These are phyloP conservation scores for Fraxinus latifolia DNA, from an alignment of 305 asterid species.

Conservation along the genomic window DNA sequence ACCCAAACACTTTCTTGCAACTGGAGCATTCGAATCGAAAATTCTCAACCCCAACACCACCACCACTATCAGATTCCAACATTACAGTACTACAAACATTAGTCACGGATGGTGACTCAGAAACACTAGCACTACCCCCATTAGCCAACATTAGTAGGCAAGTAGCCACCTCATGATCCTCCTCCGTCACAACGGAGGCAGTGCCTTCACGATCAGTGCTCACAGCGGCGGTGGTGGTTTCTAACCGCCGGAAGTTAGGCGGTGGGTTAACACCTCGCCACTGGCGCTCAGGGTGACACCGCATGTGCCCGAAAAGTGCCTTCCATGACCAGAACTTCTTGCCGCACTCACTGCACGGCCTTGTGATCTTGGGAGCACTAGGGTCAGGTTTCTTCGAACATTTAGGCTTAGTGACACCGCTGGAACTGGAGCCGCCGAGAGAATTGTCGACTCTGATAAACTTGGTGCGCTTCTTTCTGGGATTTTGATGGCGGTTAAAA, in stretches of 20 bases:
- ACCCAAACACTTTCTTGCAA: slow-evolving; percentile 69
- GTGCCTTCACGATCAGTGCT: slow-evolving; percentile 4
- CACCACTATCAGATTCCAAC: slow-evolving; percentile 13
- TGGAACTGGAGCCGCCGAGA: background rate
- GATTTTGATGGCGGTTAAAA: background rate
- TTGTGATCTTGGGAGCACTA: slow-evolving; percentile 60
- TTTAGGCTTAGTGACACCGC: slow-evolving; percentile 25
- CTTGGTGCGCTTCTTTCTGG: slow-evolving; percentile 48
- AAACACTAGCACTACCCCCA: slow-evolving; percentile 18
- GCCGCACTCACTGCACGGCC: slow-evolving; percentile 84
- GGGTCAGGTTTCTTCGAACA: slow-evolving; percentile 49
- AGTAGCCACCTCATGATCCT: slow-evolving; percentile 56
- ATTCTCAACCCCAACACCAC: background rate
- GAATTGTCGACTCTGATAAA: slow-evolving; percentile 16
- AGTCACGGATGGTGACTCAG: slow-evolving; percentile 16
- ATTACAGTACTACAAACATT: slow-evolving; percentile 13
- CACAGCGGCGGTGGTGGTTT: background rate
- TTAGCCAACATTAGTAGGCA: slow-evolving; percentile 55
- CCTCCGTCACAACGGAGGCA: slow-evolving; percentile 30
- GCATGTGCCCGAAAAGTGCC: slow-evolving; percentile 97
- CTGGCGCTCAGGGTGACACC: slow-evolving; percentile 92
- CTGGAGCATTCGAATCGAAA: slow-evolving; percentile 59
- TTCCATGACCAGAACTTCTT: slow-evolving; percentile 71
- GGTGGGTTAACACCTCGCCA: slow-evolving; percentile 96
- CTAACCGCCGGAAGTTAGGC: slow-evolving; percentile 31